Conservation (phyloP, 139 green algal genomes). For the Auxenochlorella protothecoides region DNA sequence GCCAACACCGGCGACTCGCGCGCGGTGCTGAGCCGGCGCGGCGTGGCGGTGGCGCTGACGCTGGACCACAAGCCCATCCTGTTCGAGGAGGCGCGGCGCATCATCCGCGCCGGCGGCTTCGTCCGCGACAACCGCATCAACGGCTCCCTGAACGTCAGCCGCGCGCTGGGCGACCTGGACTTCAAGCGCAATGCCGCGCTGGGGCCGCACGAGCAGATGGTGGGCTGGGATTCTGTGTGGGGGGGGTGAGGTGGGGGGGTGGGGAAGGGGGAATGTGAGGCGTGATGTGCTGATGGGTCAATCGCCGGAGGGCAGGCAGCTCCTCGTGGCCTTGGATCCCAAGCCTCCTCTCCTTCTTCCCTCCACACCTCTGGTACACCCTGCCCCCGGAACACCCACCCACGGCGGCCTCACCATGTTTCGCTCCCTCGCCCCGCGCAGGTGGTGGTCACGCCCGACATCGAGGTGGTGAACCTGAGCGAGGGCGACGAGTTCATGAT, state of each 20-base stretch:
- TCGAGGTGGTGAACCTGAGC: conserved; percentile 36
- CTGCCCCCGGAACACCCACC: too few species aligned
- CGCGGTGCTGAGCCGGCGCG: conserved; percentile 54
- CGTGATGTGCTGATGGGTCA: too few species aligned
- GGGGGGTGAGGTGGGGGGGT: too few species aligned
- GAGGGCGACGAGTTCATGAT: conserved; percentile 76
- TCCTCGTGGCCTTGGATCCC: too few species aligned
- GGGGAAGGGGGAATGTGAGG: background rate
- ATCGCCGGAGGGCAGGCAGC: too few species aligned
- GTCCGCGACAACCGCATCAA: conserved; percentile 68
- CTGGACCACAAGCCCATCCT: conserved; percentile 77
- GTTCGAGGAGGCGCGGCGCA: conserved; percentile 61
- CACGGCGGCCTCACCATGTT: background rate
- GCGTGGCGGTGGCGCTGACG: conserved; percentile 53
- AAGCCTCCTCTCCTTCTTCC: too few species aligned
- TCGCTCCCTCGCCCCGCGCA: conserved; percentile 12
- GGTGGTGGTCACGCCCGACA: conserved; percentile 71
- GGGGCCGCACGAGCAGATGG: conserved; percentile 24
- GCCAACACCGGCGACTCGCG: conserved; percentile 65
- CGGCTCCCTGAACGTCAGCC: conserved; percentile 85
- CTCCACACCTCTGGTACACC: too few species aligned
- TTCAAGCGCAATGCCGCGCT: conserved; percentile 73
- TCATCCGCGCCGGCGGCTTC: conserved; percentile 72
- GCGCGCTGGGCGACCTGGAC: conserved; percentile 91
- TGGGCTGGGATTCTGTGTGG: background rate